Evolutionary conservation across 495 filamentous ascomycete genomes (phyloP).

Genomic region (Penicillium pulvis): DNA sequence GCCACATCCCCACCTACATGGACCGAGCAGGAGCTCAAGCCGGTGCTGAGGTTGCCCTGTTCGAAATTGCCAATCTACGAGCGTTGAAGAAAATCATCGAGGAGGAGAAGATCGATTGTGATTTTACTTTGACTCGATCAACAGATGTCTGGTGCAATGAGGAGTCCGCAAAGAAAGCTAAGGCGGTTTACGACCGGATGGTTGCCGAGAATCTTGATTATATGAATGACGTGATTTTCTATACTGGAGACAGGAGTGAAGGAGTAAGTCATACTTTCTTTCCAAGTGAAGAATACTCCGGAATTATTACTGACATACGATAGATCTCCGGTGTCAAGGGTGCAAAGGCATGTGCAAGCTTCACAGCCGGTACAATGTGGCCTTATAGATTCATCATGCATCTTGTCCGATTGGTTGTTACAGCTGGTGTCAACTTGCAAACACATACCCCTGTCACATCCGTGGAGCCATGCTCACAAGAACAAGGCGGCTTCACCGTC

Average conservation of each 20-base stretch:
- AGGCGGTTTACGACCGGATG: slow-evolving; percentile 32
- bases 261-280: slow-evolving; percentile 26
- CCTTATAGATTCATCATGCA: slow-evolving; percentile 66
- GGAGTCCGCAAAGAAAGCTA: slow-evolving; percentile 30
- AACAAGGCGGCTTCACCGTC: slow-evolving; percentile 45
- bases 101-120: slow-evolving; percentile 42
- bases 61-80: slow-evolving; percentile 32
- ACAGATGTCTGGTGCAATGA: slow-evolving; percentile 41
- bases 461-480: slow-evolving; percentile 29
- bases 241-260: slow-evolving; percentile 29
- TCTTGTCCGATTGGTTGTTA: slow-evolving; percentile 55
- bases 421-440: slow-evolving; percentile 59
- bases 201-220: slow-evolving; percentile 24
- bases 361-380: slow-evolving; percentile 61
- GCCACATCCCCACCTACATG: slow-evolving; percentile 34
- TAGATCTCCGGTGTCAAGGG: slow-evolving; percentile 37
- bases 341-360: slow-evolving; percentile 33
- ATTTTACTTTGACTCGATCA: slow-evolving; percentile 39
- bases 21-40: slow-evolving; percentile 23
- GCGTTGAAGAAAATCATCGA: slow-evolving; percentile 36
- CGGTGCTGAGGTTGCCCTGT: slow-evolving; percentile 31
- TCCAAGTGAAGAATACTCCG: not conserved
- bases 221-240: slow-evolving; percentile 35
- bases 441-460: slow-evolving; percentile 58
- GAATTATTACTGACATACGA: not conserved